phyloP scores from a whole-genome alignment of 257 asterid species.

The Apocynum venetum region DNA sequence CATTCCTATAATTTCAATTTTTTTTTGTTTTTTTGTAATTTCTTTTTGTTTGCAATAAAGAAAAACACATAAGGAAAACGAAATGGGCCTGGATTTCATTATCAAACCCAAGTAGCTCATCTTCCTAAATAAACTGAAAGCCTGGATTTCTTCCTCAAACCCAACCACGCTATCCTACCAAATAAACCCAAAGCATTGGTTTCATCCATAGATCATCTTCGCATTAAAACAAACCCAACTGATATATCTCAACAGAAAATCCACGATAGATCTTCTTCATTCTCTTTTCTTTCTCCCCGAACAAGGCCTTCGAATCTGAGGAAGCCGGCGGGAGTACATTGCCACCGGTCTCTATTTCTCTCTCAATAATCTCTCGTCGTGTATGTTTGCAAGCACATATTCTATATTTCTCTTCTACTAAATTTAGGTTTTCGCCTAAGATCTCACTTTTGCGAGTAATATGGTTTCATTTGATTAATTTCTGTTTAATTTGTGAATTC shows the following conservation, averaged over 20 bases:
- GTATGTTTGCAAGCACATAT: background rate
- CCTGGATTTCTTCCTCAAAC: too few species aligned
- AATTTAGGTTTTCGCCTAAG: constrained; percentile 10
- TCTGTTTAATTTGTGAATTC: background rate
- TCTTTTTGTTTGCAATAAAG: too few species aligned
- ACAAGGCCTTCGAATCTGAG: constrained; percentile 35
- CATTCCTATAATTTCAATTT: too few species aligned
- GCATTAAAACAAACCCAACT: background rate
- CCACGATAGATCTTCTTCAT: background rate
- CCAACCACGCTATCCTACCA: too few species aligned
- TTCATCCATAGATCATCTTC: too few species aligned
- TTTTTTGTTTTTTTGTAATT: too few species aligned
- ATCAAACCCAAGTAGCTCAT: too few species aligned
- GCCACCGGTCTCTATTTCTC: constrained; percentile 28
- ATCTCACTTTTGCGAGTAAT: constrained; percentile 16
- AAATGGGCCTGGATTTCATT: too few species aligned
- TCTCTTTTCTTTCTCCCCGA: constrained; percentile 13
- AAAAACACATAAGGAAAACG: too few species aligned
- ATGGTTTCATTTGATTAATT: background rate
- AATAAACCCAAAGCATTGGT: too few species aligned
- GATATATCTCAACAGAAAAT: constrained; percentile 8
- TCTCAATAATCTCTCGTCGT: background rate
- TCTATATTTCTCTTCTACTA: background rate
- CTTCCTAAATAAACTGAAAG: too few species aligned
- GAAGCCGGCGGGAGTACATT: constrained; percentile 42